phyloP scores from a whole-genome alignment of 768 basidiomycete genomes.

The Gloeophyllum trabeum region DNA sequence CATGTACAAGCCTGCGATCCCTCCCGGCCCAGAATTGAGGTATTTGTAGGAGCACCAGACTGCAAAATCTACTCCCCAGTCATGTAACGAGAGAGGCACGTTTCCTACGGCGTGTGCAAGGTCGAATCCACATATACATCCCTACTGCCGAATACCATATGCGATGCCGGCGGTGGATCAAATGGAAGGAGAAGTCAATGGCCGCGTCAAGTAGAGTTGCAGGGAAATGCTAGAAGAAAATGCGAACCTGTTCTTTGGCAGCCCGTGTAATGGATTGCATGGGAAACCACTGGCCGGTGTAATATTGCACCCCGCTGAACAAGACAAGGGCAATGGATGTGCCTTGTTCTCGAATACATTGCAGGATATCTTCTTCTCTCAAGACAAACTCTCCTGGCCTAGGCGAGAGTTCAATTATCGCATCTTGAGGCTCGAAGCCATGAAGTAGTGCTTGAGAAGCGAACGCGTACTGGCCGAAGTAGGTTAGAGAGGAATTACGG shows the following conservation, averaged over 20 bases:
- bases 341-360: conserved; percentile 61
- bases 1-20: conserved; percentile 89
- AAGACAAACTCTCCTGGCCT: conserved; percentile 77
- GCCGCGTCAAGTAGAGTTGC: conserved; percentile 1
- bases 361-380: conserved; percentile 82
- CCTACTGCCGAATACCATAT: conserved; percentile 33
- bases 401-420: conserved; percentile 72
- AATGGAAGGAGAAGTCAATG: conserved; percentile 7
- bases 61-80: conserved; percentile 95
- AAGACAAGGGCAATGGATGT: conserved; percentile 79
- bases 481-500: neutral
- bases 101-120: conserved; percentile 95
- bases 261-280: conserved; percentile 76
- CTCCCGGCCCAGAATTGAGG: conserved; percentile 92
- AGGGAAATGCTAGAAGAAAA: neutral
- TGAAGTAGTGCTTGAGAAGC: conserved; percentile 82
- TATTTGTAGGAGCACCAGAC: conserved; percentile 99
- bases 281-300: conserved; percentile 92
- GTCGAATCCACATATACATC: conserved; percentile 93
- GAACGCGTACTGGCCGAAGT: conserved; percentile 82
- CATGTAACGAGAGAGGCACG: conserved; percentile 78
- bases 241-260: conserved; percentile 65
- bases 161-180: conserved; percentile 5
- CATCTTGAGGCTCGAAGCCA: conserved; percentile 59
- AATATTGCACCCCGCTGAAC: conserved; percentile 93